Percentiles rank a stretch among this genome's conserved stretches.
Conservation (phyloP, 352 stramenopile species). For the Pelagophyceae sp. region DNA sequence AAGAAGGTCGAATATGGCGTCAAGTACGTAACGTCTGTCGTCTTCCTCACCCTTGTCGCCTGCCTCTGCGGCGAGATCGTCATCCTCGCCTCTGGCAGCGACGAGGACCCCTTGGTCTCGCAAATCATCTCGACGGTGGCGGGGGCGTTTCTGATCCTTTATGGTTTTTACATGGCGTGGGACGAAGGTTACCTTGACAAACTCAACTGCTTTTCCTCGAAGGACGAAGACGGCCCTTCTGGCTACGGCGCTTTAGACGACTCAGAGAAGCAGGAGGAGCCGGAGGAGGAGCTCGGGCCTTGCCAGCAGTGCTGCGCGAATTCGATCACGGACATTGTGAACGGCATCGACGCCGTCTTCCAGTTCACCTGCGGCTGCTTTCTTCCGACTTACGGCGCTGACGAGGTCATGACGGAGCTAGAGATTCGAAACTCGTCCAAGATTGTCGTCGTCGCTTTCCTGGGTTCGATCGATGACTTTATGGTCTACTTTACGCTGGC, state of each 20-base stretch:
- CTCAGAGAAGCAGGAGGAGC: background rate
- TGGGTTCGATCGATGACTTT: conserved; percentile 14
- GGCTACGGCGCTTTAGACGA: background rate
- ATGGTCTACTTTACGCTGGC: conserved; percentile 13
- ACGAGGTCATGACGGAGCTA: background rate
- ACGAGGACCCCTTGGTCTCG: background rate
- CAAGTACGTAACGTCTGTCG: conserved; percentile 3
- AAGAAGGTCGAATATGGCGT: background rate
- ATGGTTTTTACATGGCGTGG: background rate
- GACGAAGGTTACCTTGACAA: conserved; percentile 4
- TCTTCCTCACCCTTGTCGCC: conserved; percentile 7
- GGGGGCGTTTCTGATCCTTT: background rate
- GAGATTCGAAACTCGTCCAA: background rate
- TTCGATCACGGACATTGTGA: background rate
- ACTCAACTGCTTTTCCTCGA: background rate
- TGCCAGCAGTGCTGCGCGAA: too few species aligned
- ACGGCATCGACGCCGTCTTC: background rate
- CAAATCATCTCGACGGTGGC: background rate
- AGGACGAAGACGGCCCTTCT: background rate
- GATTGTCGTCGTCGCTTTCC: conserved; percentile 15
- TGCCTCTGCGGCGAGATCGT: background rate
- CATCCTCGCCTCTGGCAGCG: background rate
- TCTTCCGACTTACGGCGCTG: background rate
- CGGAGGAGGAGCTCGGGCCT: background rate
- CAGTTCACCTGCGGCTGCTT: too few species aligned